A percentile compares a stretch with the other conserved stretches of the same genome.
Evolutionary conservation across 2,329 filamentous ascomycete species (phyloP).

Genomic region (Phaeosphaeriaceae sp.): DNA sequence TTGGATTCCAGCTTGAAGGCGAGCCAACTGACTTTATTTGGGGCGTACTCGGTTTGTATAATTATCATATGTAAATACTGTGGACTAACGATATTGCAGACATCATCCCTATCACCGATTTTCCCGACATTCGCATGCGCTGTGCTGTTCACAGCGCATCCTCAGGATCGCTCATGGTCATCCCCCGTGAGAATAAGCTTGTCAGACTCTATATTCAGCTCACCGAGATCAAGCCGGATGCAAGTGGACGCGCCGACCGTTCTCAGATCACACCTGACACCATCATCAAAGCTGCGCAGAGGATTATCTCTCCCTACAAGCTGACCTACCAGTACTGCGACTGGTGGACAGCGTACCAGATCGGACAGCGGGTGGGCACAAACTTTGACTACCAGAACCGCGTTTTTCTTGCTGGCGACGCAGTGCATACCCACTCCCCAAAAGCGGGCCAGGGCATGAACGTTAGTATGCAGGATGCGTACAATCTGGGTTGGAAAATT

Average conservation of each 20-base stretch:
- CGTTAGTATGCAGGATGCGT: slow-evolving; percentile 71
- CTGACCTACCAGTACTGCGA: slow-evolving; percentile 69
- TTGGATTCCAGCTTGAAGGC: slow-evolving; percentile 64
- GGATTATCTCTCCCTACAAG: slow-evolving; percentile 71
- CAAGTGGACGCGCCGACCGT: slow-evolving; percentile 60
- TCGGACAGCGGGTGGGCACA: slow-evolving; percentile 69
- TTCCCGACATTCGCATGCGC: slow-evolving; percentile 65
- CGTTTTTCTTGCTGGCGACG: slow-evolving; percentile 75
- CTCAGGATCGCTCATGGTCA: slow-evolving; percentile 68
- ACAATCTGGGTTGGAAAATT: slow-evolving; percentile 66
- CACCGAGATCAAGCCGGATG: slow-evolving; percentile 54
- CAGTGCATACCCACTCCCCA: slow-evolving; percentile 63
- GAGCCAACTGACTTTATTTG: slow-evolving; percentile 63
- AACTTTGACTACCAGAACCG: slow-evolving; percentile 63
- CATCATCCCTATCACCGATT: slow-evolving; percentile 62
- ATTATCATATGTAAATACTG: not conserved
- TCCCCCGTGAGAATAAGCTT: slow-evolving; percentile 68
- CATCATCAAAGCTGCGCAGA: slow-evolving; percentile 68
- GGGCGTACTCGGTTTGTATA: slow-evolving; percentile 54
- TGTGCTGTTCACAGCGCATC: slow-evolving; percentile 65
- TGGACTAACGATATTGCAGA: slow-evolving; percentile 43
- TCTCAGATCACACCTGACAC: slow-evolving; percentile 68
- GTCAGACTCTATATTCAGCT: slow-evolving; percentile 72
- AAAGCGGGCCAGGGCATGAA: slow-evolving; percentile 78
- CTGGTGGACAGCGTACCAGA: slow-evolving; percentile 74